These are phyloP conservation scores for Cercophora sp. DNA, from an alignment of 495 filamentous ascomycete genomes.

Conservation along the genomic window DNA sequence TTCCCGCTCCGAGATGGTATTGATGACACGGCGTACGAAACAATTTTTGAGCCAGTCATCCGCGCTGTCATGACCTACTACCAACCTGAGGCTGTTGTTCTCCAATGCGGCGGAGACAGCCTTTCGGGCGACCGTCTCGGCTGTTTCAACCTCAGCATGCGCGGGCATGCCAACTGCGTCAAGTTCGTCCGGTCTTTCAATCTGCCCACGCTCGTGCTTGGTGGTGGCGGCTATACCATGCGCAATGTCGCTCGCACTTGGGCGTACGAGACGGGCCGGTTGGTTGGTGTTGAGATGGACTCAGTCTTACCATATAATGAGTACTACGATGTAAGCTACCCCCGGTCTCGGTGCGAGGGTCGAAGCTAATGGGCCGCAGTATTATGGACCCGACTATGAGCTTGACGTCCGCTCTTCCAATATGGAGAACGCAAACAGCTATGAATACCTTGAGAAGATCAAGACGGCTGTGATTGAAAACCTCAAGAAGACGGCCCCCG, in stretches of 20 bases:
- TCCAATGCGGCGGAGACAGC: constrained; percentile 96
- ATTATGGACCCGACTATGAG: constrained; percentile 95
- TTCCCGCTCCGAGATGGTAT: constrained; percentile 96
- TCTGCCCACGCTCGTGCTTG: constrained; percentile 84
- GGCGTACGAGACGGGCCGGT: constrained; percentile 91
- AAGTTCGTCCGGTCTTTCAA: constrained; percentile 91
- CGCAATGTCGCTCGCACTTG: constrained; percentile 95
- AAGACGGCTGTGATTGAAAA: constrained; percentile 89
- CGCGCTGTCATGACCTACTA: constrained; percentile 94
- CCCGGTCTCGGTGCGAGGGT: background rate
- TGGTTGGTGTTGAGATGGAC: constrained; percentile 76
- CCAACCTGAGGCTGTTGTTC: constrained; percentile 86
- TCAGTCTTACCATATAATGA: constrained; percentile 92
- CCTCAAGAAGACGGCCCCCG: constrained; percentile 79
- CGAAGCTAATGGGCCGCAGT: constrained; percentile 53
- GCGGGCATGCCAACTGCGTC: constrained; percentile 95
- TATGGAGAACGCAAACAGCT: constrained; percentile 97
- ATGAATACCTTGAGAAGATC: constrained; percentile 95
- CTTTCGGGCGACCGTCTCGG: constrained; percentile 91
- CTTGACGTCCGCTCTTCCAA: constrained; percentile 93
- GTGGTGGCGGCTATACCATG: constrained; percentile 98
- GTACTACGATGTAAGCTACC: constrained; percentile 81
- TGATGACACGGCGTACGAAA: constrained; percentile 86
- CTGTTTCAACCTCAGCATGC: constrained; percentile 98
- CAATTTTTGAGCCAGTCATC: constrained; percentile 94